Evolutionary conservation across 2,329 filamentous ascomycete genomes (phyloP).

Genomic region (Fusarium veterinarium): DNA sequence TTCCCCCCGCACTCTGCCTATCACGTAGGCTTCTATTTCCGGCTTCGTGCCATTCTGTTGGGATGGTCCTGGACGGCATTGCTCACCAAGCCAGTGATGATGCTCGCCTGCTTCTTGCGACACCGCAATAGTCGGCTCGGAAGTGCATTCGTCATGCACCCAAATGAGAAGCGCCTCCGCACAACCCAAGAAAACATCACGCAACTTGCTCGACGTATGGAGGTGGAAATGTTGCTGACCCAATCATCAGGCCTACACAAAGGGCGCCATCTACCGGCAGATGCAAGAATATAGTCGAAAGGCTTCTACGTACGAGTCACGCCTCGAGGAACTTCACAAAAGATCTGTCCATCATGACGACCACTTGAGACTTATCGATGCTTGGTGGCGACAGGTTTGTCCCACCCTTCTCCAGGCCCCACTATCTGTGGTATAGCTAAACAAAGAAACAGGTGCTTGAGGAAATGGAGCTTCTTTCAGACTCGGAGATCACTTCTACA

Average conservation of each 20-base stretch:
- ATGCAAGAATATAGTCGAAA: slow-evolving; percentile 99
- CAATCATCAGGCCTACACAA: slow-evolving; percentile 59
- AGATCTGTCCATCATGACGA: slow-evolving; percentile 87
- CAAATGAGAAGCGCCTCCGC: slow-evolving; percentile 35
- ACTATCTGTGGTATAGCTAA: slow-evolving; percentile 19
- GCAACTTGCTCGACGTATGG: slow-evolving; percentile 38
- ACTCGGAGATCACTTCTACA: slow-evolving; percentile 53
- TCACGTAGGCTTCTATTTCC: slow-evolving; percentile 20
- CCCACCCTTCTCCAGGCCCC: background rate
- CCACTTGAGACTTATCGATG: slow-evolving; percentile 88
- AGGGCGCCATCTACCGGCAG: slow-evolving; percentile 95
- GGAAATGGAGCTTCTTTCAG: slow-evolving; percentile 70
- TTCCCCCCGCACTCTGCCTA: slow-evolving; percentile 22
- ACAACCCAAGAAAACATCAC: slow-evolving; percentile 27
- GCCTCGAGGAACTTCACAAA: slow-evolving; percentile 83
- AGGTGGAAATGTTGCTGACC: slow-evolving; percentile 42
- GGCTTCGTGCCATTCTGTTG: slow-evolving; percentile 43
- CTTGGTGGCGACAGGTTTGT: slow-evolving; percentile 92
- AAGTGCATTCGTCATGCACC: slow-evolving; percentile 38
- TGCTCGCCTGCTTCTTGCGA: slow-evolving; percentile 48
- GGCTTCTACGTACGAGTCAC: slow-evolving; percentile 81
- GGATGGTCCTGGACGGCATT: slow-evolving; percentile 48
- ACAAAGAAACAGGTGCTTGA: slow-evolving; percentile 64
- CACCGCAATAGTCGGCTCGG: slow-evolving; percentile 46
- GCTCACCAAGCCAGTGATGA: slow-evolving; percentile 54